Base-by-base conservation (phyloP, 177 flowering plant species). In the Vitis hybrid region DNA sequence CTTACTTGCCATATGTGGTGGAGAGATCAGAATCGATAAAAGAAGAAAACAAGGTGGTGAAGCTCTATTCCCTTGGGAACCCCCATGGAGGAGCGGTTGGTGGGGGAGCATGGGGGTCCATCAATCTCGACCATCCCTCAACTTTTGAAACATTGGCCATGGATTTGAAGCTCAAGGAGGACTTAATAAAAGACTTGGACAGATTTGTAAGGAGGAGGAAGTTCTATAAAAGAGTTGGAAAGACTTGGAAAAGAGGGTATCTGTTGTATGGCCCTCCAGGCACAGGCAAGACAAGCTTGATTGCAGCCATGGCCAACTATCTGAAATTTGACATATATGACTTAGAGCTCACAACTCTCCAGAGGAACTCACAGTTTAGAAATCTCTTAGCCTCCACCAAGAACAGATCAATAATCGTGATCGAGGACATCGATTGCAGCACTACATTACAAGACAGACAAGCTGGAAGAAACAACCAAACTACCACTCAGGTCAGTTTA, bases 301-400 rank as follows among this genome's bases (percentile, higher is more conserved):
- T 80, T 52, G 82, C 80, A 12, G 82, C 82, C 61, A 80, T 80
- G 80, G 82, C 82, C 13, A 76, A 80, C 52, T 74, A 80, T 49
- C 52, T 80, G 62, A 80, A 74, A 32, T 80, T 80, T 32, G 51
- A 80, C 63, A 64, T 80, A 2, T 80, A 74, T 64, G 78, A 70
- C n/a, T n/a, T 74, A 60, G 77, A 74, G 68, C 73, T 74, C 48
- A 51, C 70, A 6, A 60, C 32, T 52, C 18, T 60, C 4, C 7
- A 1, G 10, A 11, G 70, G 45, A 70, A 70, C 30, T 64, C 73
- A 13, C 62, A 64, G 2, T 66, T 74, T 6, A 74, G 73, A 12
- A 63, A 56, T 0, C 55, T 59, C 9, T 23, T 74, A 14, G 32
- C 23, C 12, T 62, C 72, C 9, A 74, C 77, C 21, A 6, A 60